A percentile compares a stretch with the other conserved stretches of the same genome.
Evolutionary conservation across 768 basidiomycete genomes (phyloP).

Genomic region (Podaxis sp.): DNA sequence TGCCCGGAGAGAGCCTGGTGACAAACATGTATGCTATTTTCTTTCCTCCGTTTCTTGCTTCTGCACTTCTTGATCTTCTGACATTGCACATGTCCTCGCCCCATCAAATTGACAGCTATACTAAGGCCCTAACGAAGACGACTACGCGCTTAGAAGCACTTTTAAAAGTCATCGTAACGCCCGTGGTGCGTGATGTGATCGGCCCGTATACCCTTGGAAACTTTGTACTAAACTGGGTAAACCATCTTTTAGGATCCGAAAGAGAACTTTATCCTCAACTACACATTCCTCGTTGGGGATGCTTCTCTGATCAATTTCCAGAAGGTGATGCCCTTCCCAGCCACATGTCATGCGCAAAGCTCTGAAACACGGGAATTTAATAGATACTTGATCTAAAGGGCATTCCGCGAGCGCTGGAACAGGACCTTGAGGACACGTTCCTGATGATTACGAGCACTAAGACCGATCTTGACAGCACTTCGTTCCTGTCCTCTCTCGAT

Average conservation of each 20-base stretch:
- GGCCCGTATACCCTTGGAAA: not conserved
- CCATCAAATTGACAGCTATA: constrained; percentile 50
- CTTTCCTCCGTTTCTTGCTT: not conserved
- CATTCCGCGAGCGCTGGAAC: constrained; percentile 80
- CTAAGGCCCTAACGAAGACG: constrained; percentile 74
- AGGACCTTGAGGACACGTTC: constrained; percentile 87
- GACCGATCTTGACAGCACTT: constrained; percentile 80
- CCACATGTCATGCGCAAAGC: not conserved
- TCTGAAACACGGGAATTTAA: not conserved
- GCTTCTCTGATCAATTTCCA: constrained; percentile 97
- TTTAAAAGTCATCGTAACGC: constrained; percentile 93
- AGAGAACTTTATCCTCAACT: constrained; percentile 94
- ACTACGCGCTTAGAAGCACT: constrained; percentile 84
- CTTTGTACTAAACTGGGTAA: not conserved
- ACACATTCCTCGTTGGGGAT: constrained; percentile 91
- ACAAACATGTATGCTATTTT: constrained; percentile 44
- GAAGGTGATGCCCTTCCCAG: constrained; percentile 51
- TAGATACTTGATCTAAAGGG: constrained; percentile 96
- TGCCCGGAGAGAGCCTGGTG: constrained; percentile 69
- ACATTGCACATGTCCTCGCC: constrained; percentile 1
- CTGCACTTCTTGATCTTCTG: not conserved
- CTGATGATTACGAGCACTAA: constrained; percentile 91
- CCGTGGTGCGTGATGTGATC: constrained; percentile 54
- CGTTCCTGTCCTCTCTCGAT: constrained; percentile 90
- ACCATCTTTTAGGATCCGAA: constrained; percentile 66